Conservation (phyloP, 108 stramenopile genomes). For the Nannochloropsis salina region DNA sequence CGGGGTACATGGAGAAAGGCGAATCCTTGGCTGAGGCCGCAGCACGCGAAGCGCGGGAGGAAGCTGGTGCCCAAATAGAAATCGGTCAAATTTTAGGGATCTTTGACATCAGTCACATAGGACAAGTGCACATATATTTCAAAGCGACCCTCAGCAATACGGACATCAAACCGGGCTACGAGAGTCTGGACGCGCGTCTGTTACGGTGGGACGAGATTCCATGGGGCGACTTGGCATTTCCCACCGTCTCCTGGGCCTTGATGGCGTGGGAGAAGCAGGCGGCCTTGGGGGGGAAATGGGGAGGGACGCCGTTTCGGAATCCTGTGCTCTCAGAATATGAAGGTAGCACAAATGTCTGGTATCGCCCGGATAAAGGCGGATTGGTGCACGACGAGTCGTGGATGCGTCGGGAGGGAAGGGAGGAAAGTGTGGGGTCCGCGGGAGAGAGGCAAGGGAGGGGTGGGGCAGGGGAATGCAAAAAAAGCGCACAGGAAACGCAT, state of each 20-base stretch:
- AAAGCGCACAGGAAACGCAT: no score
- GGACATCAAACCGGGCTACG: neutral
- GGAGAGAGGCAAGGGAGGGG: neutral
- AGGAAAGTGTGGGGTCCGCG: neutral
- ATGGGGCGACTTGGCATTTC: neutral
- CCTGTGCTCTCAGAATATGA: neutral
- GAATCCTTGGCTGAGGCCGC: neutral
- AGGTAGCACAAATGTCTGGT: slow-evolving; percentile 1
- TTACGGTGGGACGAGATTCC: neutral
- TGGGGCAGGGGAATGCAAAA: neutral
- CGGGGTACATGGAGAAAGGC: slow-evolving; percentile 19
- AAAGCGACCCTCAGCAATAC: neutral
- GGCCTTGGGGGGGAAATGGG: neutral
- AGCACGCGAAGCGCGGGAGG: neutral
- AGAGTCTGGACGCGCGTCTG: slow-evolving; percentile 3
- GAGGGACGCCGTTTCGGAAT: neutral
- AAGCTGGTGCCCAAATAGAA: neutral
- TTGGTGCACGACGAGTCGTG: neutral
- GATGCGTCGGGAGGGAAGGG: neutral
- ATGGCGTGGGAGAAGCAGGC: neutral
- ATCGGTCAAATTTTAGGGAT: neutral
- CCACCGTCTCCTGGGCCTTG: neutral
- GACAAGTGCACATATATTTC: slow-evolving; percentile 15
- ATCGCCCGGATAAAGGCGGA: neutral
- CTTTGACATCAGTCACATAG: slow-evolving; percentile 11